Conservation (phyloP, 768 basidiomycete genomes). For the Lactifluus piperatus region DNA sequence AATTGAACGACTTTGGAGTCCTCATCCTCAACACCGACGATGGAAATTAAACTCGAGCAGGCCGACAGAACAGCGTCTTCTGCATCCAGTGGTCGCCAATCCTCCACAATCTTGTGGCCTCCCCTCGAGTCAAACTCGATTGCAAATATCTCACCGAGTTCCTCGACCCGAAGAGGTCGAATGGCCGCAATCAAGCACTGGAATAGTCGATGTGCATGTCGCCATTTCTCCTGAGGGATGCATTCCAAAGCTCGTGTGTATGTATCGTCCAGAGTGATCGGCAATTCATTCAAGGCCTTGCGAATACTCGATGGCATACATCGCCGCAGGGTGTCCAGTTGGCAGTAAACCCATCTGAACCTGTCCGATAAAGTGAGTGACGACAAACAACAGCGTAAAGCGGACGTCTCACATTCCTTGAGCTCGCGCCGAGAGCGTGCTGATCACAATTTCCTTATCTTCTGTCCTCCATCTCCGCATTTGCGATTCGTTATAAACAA, state of each 20-base stretch:
- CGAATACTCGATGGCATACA: background rate
- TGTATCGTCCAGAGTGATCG: background rate
- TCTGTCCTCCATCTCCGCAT: background rate
- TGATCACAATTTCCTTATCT: background rate
- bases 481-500: background rate
- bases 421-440: background rate
- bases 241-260: background rate
- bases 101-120: background rate
- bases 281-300: background rate
- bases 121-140: background rate
- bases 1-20: background rate
- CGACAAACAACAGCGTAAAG: background rate
- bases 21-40: background rate
- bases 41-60: background rate
- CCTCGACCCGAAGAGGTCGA: background rate
- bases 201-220: background rate
- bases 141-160: background rate
- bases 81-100: background rate
- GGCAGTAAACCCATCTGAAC: background rate
- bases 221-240: background rate
- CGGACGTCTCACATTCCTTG: background rate
- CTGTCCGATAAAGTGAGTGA: background rate
- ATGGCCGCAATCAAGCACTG: background rate
- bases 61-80: background rate
- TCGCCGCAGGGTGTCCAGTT: background rate